A percentile compares a stretch with the other conserved stretches of the same genome.
Conservation (phyloP, 331 rosid genomes). For the Telfairia occidentalis region DNA sequence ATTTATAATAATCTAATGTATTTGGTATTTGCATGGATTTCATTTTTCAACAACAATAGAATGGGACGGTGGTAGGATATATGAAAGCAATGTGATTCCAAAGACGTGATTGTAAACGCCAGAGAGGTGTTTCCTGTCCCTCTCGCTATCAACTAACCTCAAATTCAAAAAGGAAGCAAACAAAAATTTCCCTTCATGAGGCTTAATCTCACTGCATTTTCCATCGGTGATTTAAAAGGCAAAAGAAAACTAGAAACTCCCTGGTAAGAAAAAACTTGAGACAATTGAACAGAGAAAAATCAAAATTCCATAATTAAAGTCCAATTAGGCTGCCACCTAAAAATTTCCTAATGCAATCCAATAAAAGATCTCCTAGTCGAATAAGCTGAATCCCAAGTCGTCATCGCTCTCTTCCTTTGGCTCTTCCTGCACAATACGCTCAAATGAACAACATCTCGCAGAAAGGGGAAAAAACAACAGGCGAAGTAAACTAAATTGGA, state of each 20-base stretch:
- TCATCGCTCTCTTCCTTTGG: conserved; percentile 14
- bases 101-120: not conserved
- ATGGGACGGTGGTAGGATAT: not conserved
- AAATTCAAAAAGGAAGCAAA: not conserved
- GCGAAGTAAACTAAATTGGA: not conserved
- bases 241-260: not conserved
- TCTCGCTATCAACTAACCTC: not conserved
- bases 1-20: too few species aligned
- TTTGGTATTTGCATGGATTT: not conserved
- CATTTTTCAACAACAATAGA: not conserved
- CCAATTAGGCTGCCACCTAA: not conserved
- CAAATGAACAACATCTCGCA: not conserved
- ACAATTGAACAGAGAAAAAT: not conserved
- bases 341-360: not conserved
- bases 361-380: not conserved
- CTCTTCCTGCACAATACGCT: not conserved
- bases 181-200: not conserved
- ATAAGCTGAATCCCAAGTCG: conserved; percentile 13
- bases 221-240: not conserved
- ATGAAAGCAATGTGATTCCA: not conserved
- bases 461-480: not conserved
- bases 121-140: not conserved
- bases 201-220: not conserved
- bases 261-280: not conserved
- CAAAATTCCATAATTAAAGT: not conserved